Evolutionary conservation across 495 filamentous ascomycete species (phyloP), one percentile per base, ranked within the genome.

Genomic region (Penicillium daleae): DNA sequence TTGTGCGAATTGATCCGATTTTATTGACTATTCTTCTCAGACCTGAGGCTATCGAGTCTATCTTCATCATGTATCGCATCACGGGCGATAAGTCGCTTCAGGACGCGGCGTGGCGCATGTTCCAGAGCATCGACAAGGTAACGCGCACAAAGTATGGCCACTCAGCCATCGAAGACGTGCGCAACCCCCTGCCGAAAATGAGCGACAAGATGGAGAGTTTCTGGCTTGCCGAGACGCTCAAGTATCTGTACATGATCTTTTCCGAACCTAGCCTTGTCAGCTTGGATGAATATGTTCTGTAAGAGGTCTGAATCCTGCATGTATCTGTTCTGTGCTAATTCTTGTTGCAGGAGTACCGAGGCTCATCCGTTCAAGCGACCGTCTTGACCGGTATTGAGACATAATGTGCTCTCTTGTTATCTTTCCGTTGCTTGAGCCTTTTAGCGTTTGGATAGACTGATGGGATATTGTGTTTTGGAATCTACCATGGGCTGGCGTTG

Each of bases 201-300:
- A 63, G 72, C 31, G 78, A 85, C 56, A 78, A 80, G 29, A 85
- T 85, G 83, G 83, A 85, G 67, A 84, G 81, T 54, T 85, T 83
- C 62, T 85, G 83, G 83, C 71, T 86, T 57, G 88, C 91, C 6
- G 92, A 96, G 76, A 95, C 92, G 19, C 77, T 96, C 62, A 99
- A 97, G 71, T 97, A 98, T 71, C 96, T 97, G 62, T 98, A 95
- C 66, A 72, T 97, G 62, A 82, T 97, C 60, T 99, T 93, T 74
- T 89, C 85, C 22, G 86, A 88, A 58, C 87, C 89, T 5, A 80
- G 85, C 62, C 72, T 87, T 53, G 75, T 93, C 29, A 89, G 82
- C 73, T 75, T 96, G 71, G 88, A 91, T 71, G 83, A 88, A 19
- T 91, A 85, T 76, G 86, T 90, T 40, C 69, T 90, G 78, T 81